Conservation (phyloP, 192 early-diverging fungal species). For the Backusella morwellensis region DNA sequence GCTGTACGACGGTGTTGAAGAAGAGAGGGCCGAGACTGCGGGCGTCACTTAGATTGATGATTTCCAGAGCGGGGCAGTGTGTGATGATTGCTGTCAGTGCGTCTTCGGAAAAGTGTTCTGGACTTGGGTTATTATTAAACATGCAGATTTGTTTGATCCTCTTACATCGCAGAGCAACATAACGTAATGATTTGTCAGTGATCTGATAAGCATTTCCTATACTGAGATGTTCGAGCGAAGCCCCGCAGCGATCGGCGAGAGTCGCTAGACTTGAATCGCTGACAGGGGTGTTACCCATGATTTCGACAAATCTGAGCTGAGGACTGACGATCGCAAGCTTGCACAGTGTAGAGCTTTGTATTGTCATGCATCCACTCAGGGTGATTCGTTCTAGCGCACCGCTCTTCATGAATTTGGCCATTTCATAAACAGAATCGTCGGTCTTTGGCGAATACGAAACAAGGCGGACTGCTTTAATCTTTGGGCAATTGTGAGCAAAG, state of each 20-base stretch:
- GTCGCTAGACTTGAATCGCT: constrained; percentile 25
- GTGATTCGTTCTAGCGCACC: constrained; percentile 13
- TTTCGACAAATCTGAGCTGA: constrained; percentile 23
- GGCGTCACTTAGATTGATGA: constrained; percentile 27
- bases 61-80: constrained; percentile 7
- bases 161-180: constrained; percentile 21
- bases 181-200: constrained; percentile 22
- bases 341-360: constrained; percentile 35
- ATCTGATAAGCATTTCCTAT: constrained; percentile 32
- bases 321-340: constrained; percentile 31
- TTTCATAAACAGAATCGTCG: constrained; percentile 37
- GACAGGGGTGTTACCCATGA: constrained; percentile 29
- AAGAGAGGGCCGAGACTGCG: constrained; percentile 22
- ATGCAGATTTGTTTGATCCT: constrained; percentile 22
- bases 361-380: constrained; percentile 21
- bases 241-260: constrained; percentile 28
- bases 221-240: constrained; percentile 19
- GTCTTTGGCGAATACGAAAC: constrained; percentile 29
- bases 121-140: constrained; percentile 25
- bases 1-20: constrained; percentile 18
- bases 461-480: constrained; percentile 20
- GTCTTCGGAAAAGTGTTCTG: constrained; percentile 19
- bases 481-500: constrained; percentile 32
- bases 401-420: constrained; percentile 28
- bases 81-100: constrained; percentile 16